Percentiles rank a stretch among this genome's conserved stretches.
Conservation (phyloP, 2,329 filamentous ascomycete genomes). For the Chrysoporthe puriensis region DNA sequence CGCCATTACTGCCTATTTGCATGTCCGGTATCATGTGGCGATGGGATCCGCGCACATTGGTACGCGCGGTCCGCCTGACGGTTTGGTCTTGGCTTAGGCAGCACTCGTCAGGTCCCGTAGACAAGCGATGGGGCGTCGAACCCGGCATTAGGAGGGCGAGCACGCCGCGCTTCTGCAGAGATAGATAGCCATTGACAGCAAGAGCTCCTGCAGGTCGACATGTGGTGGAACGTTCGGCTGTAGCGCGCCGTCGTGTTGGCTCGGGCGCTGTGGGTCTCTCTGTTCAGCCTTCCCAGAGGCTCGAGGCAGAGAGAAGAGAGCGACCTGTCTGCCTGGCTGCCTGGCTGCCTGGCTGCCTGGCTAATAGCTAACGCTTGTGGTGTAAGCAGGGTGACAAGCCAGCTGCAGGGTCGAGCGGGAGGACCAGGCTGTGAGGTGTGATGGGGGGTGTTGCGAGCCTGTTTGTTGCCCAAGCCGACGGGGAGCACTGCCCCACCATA, state of each 20-base stretch:
- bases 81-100: conserved; percentile 14
- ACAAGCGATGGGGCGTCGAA: background rate
- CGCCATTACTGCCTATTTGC: background rate
- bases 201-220: background rate
- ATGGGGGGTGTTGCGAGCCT: background rate
- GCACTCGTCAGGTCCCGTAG: background rate
- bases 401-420: background rate
- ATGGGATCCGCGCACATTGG: background rate
- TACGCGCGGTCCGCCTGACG: conserved; percentile 1
- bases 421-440: background rate
- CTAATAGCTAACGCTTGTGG: background rate
- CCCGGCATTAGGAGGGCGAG: background rate
- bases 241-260: background rate
- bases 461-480: conserved; percentile 4
- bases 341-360: background rate
- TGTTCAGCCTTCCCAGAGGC: background rate
- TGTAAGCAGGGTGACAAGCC: background rate
- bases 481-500: conserved; percentile 19
- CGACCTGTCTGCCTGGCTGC: background rate
- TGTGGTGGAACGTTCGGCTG: background rate
- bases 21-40: background rate
- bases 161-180: background rate
- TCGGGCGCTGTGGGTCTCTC: background rate
- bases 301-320: background rate
- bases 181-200: background rate